These are phyloP conservation scores for Aureobasidium sp. DNA, from an alignment of 2,329 filamentous ascomycete species.

Conservation along the genomic window DNA sequence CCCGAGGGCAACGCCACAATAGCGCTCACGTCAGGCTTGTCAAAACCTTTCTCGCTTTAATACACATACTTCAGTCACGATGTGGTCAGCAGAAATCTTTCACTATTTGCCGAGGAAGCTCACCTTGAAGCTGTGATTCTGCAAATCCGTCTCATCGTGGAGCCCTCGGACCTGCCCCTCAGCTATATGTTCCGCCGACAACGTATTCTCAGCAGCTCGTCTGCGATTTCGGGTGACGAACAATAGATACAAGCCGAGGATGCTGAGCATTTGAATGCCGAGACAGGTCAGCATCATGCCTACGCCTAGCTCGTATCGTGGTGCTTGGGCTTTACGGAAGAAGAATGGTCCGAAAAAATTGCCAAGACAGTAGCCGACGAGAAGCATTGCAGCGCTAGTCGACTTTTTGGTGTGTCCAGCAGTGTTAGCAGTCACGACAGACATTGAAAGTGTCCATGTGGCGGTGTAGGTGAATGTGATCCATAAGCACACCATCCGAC, in stretches of 20 bases:
- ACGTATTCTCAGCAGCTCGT: constrained; percentile 2
- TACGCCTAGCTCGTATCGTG: constrained; percentile 9
- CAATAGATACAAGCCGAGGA: constrained; percentile 16
- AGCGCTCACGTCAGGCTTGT: too few relatives aligned
- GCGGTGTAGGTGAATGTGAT: neutral
- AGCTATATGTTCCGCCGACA: neutral
- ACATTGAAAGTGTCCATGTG: constrained; percentile 44
- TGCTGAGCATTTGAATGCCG: constrained; percentile 18
- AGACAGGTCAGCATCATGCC: constrained; percentile 18
- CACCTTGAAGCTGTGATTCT: constrained; percentile 6
- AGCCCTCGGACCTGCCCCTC: constrained; percentile 8
- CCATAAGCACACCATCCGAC: constrained; percentile 46
- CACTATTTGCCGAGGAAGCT: too few relatives aligned
- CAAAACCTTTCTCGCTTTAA: neutral
- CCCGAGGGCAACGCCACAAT: too few relatives aligned
- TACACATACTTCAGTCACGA: neutral
- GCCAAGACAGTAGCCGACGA: constrained; percentile 42
- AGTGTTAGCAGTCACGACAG: constrained; percentile 56
- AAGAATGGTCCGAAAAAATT: constrained; percentile 18
- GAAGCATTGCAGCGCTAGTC: constrained; percentile 48
- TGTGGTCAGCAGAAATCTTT: neutral
- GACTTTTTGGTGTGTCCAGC: constrained; percentile 55
- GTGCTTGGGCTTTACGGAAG: constrained; percentile 10
- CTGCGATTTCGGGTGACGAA: constrained; percentile 15
- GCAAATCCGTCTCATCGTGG: constrained; percentile 13